Evolutionary conservation across 208 protist genomes (phyloP), one percentile per base, ranked within the genome.

Genomic region (Leishmania mexicana): DNA sequence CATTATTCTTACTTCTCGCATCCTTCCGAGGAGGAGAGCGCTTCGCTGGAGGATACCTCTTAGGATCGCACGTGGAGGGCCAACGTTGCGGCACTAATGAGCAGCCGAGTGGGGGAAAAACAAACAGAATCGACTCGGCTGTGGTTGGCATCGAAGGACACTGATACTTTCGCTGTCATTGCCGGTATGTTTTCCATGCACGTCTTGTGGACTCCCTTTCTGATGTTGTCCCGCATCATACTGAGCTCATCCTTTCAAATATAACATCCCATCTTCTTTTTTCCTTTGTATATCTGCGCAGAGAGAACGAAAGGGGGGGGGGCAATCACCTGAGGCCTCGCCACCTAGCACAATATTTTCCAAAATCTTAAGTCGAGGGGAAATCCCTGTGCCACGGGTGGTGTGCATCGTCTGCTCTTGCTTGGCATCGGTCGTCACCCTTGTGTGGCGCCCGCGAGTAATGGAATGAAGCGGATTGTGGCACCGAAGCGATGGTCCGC

Each of bases 401-500:
- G 28, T 35, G 40, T 47, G 8, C 40, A 31, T 35, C 6, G 35
- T 70, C 65, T 84, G 62, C 49, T 65, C 54, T 47, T 77, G 13
- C 49, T 70, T 28, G 28, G 31, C 75, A 49, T 68, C 4, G 51
- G 35, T 1, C 60, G 54, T 51, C 35, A 35, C 35, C 17, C 19
- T 31, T 79, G 31, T 49, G 74, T 28, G 10, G 58, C 17, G 5
- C 7, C 47, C 19, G 47, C 15, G 62, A 47, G 77, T 19, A 40
- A 13, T 2, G 54, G 38, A 15, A 91, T 96, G 87, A 96, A 89
- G 60, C 81, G 85, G 15, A 93, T 97, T 54, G 90, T 95, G n/a
- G 73, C 86, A 28, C 94, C 94, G 35, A 70, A 72, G 75, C 85
- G 87, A 24, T 97, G 94, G 94, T 89, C 89, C 21, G 60, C 87